A percentile compares a stretch with the other conserved stretches of the same genome.
Evolutionary conservation across 129 eudicot species (phyloP).

Genomic region (Flaveria sonorensis): DNA sequence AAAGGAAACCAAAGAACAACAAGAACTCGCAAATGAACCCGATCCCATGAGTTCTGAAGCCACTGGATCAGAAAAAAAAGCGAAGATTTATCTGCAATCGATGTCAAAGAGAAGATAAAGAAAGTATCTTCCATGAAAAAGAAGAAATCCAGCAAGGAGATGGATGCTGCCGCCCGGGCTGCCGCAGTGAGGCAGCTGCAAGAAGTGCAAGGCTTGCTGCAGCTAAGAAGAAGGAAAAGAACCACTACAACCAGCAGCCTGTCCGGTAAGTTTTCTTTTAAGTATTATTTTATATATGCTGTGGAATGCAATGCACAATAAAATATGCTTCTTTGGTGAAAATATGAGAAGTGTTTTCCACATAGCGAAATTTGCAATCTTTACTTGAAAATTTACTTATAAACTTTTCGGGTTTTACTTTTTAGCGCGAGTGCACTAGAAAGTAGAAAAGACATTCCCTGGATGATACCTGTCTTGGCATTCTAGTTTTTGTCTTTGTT

Average conservation of each 20-base stretch:
- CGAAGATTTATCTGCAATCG: slow-evolving; percentile 59
- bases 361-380: slow-evolving; percentile 36
- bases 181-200: slow-evolving; percentile 95
- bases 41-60: slow-evolving; percentile 41
- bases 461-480: slow-evolving; percentile 15
- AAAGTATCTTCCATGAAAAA: slow-evolving; percentile 75
- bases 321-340: slow-evolving; percentile 40
- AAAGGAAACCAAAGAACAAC: slow-evolving; percentile 66
- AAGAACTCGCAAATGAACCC: slow-evolving; percentile 47
- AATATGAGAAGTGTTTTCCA: slow-evolving; percentile 36
- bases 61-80: slow-evolving; percentile 53
- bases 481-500: background rate
- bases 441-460: slow-evolving; percentile 33
- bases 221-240: slow-evolving; percentile 96
- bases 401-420: slow-evolving; percentile 19
- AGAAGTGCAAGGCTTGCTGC: slow-evolving; percentile 87
- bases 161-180: slow-evolving; percentile 85
- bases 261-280: slow-evolving; percentile 49
- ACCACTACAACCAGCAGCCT: slow-evolving; percentile 96
- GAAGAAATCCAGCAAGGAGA: slow-evolving; percentile 83
- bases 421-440: slow-evolving; percentile 23
- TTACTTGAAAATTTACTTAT: slow-evolving; percentile 28
- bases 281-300: slow-evolving; percentile 28
- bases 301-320: slow-evolving; percentile 45
- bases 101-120: slow-evolving; percentile 73